These are phyloP conservation scores for Eudorina sp. DNA, from an alignment of 139 green algal genomes.

Conservation along the genomic window DNA sequence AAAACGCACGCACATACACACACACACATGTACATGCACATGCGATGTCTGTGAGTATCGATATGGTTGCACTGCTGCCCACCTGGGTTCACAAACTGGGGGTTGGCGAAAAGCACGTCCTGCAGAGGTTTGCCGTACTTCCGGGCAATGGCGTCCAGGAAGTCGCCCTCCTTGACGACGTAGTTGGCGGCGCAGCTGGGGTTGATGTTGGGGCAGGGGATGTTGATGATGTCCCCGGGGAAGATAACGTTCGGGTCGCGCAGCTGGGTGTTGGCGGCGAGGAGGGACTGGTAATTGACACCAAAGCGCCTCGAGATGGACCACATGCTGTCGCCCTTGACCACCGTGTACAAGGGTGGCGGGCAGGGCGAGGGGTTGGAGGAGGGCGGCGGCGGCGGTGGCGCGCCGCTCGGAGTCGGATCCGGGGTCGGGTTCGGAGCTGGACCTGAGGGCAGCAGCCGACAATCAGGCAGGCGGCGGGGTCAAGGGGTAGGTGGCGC, in stretches of 20 bases:
- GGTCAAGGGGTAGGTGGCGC: too few species aligned
- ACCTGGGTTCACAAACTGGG: constrained; percentile 4
- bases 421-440: too few species aligned
- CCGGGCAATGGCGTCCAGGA: background rate
- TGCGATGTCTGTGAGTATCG: too few species aligned
- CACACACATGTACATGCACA: background rate
- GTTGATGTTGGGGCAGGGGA: constrained; percentile 8
- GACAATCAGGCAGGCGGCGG: too few species aligned
- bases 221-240: constrained; percentile 4
- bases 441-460: too few species aligned
- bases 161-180: background rate
- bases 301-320: background rate
- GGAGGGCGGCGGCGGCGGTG: background rate
- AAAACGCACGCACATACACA: background rate
- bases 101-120: background rate
- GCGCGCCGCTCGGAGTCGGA: too few species aligned
- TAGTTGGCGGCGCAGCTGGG: background rate
- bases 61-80: background rate
- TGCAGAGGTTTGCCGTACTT: background rate
- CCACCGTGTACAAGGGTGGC: background rate
- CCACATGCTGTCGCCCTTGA: background rate
- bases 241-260: background rate
- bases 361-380: background rate
- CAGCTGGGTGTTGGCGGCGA: background rate
- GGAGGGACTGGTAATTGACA: background rate